Conservation (phyloP, 225 moss, liverwort and hornwort species). For the Climacium dendroides region DNA sequence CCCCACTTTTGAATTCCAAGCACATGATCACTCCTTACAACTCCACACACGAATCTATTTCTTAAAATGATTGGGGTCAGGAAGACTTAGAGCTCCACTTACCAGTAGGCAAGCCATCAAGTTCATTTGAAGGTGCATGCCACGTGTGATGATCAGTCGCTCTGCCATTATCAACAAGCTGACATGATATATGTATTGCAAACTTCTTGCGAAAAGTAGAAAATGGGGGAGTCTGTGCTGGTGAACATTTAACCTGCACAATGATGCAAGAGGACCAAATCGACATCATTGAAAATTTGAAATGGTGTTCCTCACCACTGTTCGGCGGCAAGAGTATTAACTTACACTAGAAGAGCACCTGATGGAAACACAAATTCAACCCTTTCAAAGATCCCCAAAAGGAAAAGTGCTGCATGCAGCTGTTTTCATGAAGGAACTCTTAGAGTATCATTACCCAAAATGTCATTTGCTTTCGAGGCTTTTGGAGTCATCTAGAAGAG, state of each 20-base stretch:
- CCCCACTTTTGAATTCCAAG: too few species aligned
- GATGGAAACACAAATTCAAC: neutral
- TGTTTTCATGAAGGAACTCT: neutral
- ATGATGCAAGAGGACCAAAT: neutral
- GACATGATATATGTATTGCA: neutral
- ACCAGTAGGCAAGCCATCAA: neutral
- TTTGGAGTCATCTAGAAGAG: too few species aligned
- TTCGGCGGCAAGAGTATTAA: neutral
- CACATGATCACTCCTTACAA: too few species aligned
- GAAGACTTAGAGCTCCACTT: neutral
- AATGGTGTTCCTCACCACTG: neutral
- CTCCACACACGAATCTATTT: neutral
- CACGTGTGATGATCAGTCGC: neutral
- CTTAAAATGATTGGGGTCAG: neutral
- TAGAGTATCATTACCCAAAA: too few species aligned
- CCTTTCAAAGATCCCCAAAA: too few species aligned
- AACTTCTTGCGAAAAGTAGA: neutral
- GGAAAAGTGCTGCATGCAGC: neutral
- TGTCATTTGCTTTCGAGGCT: too few species aligned
- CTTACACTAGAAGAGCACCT: neutral
- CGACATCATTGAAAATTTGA: neutral
- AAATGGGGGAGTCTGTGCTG: neutral
- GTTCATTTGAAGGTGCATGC: neutral
- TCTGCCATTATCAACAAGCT: neutral
- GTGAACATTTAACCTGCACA: neutral